Evolutionary conservation across 208 protist genomes (phyloP), one percentile per base, ranked within the genome.

Genomic region (Leishmania martiniquensis): DNA sequence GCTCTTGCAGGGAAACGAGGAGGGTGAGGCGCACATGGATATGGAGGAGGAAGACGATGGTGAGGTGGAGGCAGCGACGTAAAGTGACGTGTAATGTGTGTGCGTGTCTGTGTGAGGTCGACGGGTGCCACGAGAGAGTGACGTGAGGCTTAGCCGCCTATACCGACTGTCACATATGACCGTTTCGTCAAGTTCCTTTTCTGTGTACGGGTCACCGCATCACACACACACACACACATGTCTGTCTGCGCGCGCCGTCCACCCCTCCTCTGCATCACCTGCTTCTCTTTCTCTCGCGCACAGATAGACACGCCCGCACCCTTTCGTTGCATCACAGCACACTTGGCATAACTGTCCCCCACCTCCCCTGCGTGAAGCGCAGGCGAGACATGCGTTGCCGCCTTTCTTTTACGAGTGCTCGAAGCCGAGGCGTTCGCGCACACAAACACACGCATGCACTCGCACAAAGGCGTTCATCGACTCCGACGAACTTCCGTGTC

Each of bases 1-100:
- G 75, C 54, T 84, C 59, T 62, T 84, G 57, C 75, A 79, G 44
- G 72, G 59, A 44, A 42, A 54, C 20, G 70, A 62, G 55, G 72
- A 34, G 6, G 70, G 68, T 1, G 74, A 75, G 7, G 75, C 65
- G 20, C n/a, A 65, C 20, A 62, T 73, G 6, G 72, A 77, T 1
- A 54, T 72, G 12, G 78, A 72, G 15, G 39, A 63, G 9, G 72
- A 57, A 49, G 70, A 51, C 6, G 71, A n/a, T 9, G 71, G 70
- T 22, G 77, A 32, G 34, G 52, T 60, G 45, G 72, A 32, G 63
- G 37, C 15, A 32, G 52, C 69, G 29, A 49, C 29, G 6, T 57
- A 72, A 25, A 9, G 66, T 13, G 20, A 4, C 29, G 10, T 34
- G 66, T 13, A 37, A 4, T 13, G 10, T 34, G 66, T 71, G 66